Evolutionary conservation across 2,329 filamentous ascomycete genomes (phyloP), one percentile per base, ranked within the genome.

Genomic region (Colletotrichum gloeosporioides): DNA sequence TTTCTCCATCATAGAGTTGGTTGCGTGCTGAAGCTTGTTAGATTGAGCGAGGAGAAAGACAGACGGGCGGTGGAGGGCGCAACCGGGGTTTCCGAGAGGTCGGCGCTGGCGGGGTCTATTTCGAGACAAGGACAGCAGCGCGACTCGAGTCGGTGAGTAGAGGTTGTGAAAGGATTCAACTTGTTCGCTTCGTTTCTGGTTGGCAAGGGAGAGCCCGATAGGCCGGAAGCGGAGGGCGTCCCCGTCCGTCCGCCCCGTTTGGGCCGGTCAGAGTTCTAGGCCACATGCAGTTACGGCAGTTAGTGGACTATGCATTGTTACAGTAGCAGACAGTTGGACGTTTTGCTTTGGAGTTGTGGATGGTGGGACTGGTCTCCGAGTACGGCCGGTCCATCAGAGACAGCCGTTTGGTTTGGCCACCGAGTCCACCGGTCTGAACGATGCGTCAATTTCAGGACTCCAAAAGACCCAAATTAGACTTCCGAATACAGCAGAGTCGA

Each of bases 31-130:
- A 69, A 69, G 71, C 65, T 61, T 73, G 73, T 64, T 68, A 36
- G 29, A 55, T 65, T 39, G 22, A 34, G 18, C 22, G 62, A 32
- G 10, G 34, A 64, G 44, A 61, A 16, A 49, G 63, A 32, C 53
- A 67, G 69, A 68, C 31, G 31, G 57, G 39, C 31, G 70, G 22
- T 10, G 25, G 64, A 64, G 57, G 70, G 18, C 10, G 25, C 57
- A 64, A 44, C 74, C 70, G 74, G 70, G 70, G 70, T 65, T 68
- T 27, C 70, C 74, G 74, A 73, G 64, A 57, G 59, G 74, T 73
- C 39, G 59, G 65, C 63, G 69, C 57, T 68, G 69, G 55, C 61
- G 34, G 69, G 69, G 18, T 22, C 25, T 29, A 59, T 32, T 39
- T 75, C 36, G 53, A 29, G 57, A 63, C 63, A 49, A 29, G 73